phyloP scores from a whole-genome alignment of 2,329 filamentous ascomycete genomes.

The Diaporthe ilicicola region DNA sequence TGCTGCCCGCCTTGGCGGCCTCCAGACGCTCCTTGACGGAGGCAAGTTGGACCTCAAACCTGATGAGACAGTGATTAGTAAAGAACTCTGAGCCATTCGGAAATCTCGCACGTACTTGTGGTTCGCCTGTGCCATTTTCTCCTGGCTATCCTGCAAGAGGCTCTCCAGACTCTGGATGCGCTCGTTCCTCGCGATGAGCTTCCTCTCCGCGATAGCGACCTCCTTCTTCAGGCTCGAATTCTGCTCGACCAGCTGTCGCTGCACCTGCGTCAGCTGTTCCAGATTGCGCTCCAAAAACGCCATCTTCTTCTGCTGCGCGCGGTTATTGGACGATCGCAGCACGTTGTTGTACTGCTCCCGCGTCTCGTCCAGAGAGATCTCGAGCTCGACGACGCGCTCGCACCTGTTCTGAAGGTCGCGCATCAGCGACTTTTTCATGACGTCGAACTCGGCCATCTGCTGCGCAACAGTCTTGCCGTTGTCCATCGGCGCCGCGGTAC shows the following conservation, averaged over 20 bases:
- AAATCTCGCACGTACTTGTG: slow-evolving; percentile 76
- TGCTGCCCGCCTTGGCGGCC: slow-evolving; percentile 90
- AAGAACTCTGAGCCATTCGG: slow-evolving; percentile 29
- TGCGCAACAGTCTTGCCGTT: slow-evolving; percentile 95
- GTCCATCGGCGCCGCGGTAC: slow-evolving; percentile 66
- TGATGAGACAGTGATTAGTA: slow-evolving; percentile 48
- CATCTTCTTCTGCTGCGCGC: slow-evolving; percentile 99
- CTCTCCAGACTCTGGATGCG: slow-evolving; percentile 93
- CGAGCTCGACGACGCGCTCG: slow-evolving; percentile 96
- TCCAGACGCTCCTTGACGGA: slow-evolving; percentile 98
- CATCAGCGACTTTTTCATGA: slow-evolving; percentile 99
- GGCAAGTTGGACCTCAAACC: slow-evolving; percentile 96
- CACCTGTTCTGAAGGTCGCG: slow-evolving; percentile 97
- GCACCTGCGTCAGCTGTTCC: slow-evolving; percentile 96
- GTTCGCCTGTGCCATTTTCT: slow-evolving; percentile 96
- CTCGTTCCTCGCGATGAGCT: slow-evolving; percentile 95
- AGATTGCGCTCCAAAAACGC: slow-evolving; percentile 98
- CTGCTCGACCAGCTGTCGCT: slow-evolving; percentile 97
- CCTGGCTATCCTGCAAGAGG: slow-evolving; percentile 94
- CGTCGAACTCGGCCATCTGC: slow-evolving; percentile 98
- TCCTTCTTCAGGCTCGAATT: slow-evolving; percentile 98
- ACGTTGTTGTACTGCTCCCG: slow-evolving; percentile 99
- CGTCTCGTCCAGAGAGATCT: slow-evolving; percentile 97
- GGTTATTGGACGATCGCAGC: slow-evolving; percentile 93
- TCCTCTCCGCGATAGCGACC: slow-evolving; percentile 97